Evolutionary conservation across 2,329 filamentous ascomycete species (phyloP).

Genomic region (Talaromyces sp.): DNA sequence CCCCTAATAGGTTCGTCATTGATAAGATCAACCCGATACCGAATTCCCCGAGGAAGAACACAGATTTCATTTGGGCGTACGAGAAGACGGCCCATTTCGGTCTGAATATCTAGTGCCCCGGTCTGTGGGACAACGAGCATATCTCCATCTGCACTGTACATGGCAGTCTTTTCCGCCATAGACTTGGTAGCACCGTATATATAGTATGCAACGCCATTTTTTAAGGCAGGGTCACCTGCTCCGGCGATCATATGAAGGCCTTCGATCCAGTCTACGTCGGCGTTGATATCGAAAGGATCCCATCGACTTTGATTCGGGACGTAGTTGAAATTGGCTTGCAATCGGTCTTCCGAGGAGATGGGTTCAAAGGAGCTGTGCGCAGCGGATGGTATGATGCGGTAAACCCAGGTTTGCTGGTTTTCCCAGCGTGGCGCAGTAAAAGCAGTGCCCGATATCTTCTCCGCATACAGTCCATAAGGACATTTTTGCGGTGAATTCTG

Average conservation of each 20-base stretch:
- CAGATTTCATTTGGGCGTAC: not conserved
- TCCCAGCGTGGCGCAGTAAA: conserved; percentile 67
- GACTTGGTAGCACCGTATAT: too few relatives aligned
- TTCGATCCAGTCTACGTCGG: not conserved
- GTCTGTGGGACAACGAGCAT: not conserved
- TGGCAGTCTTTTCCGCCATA: not conserved
- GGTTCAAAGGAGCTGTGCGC: too few relatives aligned
- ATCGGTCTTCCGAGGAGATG: too few relatives aligned
- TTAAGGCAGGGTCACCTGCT: too few relatives aligned
- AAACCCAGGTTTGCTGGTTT: conserved; percentile 69
- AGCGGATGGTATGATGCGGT: conserved; percentile 63
- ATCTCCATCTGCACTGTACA: not conserved
- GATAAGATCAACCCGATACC: not conserved
- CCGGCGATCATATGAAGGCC: not conserved
- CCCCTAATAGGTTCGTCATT: not conserved
- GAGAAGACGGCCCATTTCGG: not conserved
- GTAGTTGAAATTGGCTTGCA: too few relatives aligned
- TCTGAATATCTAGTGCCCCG: not conserved
- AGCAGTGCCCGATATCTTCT: conserved; percentile 69
- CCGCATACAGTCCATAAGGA: conserved; percentile 73
- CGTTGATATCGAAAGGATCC: conserved; percentile 68
- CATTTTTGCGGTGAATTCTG: conserved; percentile 80
- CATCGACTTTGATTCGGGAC: conserved; percentile 78
- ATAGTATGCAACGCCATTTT: not conserved
- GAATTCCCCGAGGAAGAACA: not conserved